phyloP scores from a whole-genome alignment of 2,329 filamentous ascomycete genomes.

The Pseudogymnoascus sp. region DNA sequence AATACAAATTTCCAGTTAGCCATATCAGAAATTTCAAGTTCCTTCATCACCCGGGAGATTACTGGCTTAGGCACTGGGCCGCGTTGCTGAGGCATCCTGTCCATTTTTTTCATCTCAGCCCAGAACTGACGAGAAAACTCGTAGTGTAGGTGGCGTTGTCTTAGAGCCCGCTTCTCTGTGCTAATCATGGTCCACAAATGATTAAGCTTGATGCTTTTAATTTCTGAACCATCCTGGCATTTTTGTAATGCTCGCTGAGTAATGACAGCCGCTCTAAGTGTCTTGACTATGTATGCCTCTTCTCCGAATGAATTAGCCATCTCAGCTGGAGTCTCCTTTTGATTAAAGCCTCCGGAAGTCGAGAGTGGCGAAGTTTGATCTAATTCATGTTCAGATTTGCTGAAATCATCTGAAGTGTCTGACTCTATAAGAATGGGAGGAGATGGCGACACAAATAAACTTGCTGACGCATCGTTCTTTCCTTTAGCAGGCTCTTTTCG shows the following conservation, averaged over 20 bases:
- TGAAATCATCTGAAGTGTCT: not conserved
- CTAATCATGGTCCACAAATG: constrained; percentile 16
- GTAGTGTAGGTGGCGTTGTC: constrained; percentile 16
- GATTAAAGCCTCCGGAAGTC: not conserved
- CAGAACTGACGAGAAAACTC: constrained; percentile 18
- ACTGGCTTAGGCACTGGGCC: constrained; percentile 13
- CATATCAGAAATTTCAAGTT: constrained; percentile 14
- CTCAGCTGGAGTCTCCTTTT: constrained; percentile 11
- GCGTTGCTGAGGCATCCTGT: constrained; percentile 11
- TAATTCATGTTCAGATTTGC: not conserved
- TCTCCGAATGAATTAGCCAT: constrained; percentile 12
- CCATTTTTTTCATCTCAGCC: constrained; percentile 14
- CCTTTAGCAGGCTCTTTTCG: not conserved
- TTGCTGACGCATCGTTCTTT: not conserved
- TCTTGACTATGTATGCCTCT: constrained; percentile 13
- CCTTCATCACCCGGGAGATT: constrained; percentile 11
- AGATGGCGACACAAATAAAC: constrained; percentile 7
- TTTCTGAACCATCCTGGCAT: not conserved
- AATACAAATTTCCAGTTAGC: constrained; percentile 13
- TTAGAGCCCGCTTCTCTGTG: constrained; percentile 16
- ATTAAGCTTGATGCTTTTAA: constrained; percentile 10
- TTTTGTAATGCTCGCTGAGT: constrained; percentile 15
- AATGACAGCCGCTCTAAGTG: constrained; percentile 14
- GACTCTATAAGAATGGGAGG: not conserved
- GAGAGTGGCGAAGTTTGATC: not conserved